phyloP scores from a whole-genome alignment of 2,329 filamentous ascomycete species.

The Exutisphaerella laricina region DNA sequence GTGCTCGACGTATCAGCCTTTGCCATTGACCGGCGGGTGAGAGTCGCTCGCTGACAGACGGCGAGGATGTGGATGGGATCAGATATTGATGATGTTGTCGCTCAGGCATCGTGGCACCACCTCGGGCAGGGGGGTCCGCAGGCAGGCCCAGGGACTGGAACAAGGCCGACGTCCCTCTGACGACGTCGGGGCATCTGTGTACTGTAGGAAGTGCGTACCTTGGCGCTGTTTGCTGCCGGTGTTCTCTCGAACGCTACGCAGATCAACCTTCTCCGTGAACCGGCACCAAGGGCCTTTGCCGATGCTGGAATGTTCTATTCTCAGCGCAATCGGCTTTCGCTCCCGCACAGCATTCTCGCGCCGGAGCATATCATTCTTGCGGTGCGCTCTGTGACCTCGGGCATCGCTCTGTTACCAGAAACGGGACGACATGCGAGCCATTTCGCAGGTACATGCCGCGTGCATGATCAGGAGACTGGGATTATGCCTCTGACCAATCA shows the following conservation, averaged over 20 bases:
- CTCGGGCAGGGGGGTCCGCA: neutral
- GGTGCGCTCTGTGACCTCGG: too few relatives aligned
- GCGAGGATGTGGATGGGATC: neutral
- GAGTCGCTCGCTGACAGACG: neutral
- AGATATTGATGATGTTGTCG: neutral
- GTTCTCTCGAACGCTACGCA: neutral
- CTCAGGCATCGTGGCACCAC: neutral
- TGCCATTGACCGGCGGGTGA: neutral
- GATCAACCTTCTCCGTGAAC: neutral
- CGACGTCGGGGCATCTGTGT: neutral
- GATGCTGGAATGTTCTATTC: too few relatives aligned
- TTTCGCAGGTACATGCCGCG: too few relatives aligned
- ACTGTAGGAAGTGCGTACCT: neutral
- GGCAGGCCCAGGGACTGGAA: neutral
- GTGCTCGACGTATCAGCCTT: constrained; percentile 11
- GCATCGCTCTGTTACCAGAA: too few relatives aligned
- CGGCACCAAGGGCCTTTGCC: too few relatives aligned
- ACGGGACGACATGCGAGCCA: too few relatives aligned
- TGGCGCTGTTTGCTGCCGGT: neutral
- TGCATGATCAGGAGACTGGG: too few relatives aligned
- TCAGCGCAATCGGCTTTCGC: too few relatives aligned
- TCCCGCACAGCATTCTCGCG: too few relatives aligned
- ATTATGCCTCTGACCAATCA: too few relatives aligned
- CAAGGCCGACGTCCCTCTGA: neutral
- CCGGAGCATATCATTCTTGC: too few relatives aligned